phyloP scores from a whole-genome alignment of 2,329 filamentous ascomycete species.

The Teratosphaeria gauchensis region DNA sequence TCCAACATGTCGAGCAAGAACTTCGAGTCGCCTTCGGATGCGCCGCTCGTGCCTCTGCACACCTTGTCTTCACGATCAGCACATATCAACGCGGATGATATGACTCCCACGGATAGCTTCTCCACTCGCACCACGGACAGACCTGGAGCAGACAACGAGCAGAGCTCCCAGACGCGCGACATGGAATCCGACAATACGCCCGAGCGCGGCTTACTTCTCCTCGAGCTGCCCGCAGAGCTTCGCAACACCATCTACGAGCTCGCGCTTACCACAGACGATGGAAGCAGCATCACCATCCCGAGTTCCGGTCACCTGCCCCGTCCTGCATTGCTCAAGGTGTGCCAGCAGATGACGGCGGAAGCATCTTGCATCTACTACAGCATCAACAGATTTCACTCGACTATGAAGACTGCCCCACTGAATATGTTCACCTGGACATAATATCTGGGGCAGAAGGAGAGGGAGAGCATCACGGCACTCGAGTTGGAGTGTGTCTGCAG shows the following conservation, averaged over 20 bases:
- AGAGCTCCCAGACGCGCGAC: not conserved
- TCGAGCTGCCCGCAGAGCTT: not conserved
- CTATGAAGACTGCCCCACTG: not conserved
- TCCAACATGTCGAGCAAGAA: not conserved
- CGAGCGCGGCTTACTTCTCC: not conserved
- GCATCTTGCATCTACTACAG: not conserved
- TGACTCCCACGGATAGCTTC: not conserved
- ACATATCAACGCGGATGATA: not conserved
- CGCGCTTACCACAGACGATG: not conserved
- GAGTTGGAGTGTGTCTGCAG: not conserved
- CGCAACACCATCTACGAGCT: conserved; percentile 1
- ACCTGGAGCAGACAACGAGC: not conserved
- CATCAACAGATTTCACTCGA: not conserved
- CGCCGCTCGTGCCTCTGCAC: no score
- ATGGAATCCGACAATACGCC: no score
- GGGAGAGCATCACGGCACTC: not conserved
- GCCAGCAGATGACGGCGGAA: not conserved
- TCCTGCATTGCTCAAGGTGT: not conserved
- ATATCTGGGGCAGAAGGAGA: not conserved
- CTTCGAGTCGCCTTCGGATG: not conserved
- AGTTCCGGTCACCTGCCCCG: not conserved
- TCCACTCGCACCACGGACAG: not conserved
- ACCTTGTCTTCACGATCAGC: not conserved
- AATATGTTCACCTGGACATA: not conserved
- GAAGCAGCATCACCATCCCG: not conserved